These are phyloP conservation scores for Alloascoidea hylecoeti DNA, from an alignment of 805 yeast species.

Conservation along the genomic window DNA sequence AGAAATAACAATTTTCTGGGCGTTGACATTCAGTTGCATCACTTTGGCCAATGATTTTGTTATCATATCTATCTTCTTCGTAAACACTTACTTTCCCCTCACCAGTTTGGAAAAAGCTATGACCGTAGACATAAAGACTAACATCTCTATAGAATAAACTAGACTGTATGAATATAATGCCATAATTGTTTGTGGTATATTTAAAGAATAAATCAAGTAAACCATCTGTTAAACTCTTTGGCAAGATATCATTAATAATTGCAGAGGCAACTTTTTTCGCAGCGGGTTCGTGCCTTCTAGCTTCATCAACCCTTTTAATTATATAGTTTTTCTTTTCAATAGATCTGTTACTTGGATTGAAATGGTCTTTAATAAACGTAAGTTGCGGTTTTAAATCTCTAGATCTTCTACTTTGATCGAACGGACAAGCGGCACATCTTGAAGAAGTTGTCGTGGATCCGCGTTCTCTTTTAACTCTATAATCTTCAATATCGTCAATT, in stretches of 20 bases:
- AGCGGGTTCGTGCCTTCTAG: background rate
- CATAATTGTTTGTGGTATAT: background rate
- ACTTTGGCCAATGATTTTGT: too few species aligned
- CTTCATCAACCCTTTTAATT: background rate
- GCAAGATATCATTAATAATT: background rate
- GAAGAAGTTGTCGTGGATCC: background rate
- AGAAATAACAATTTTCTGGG: background rate
- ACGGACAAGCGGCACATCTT: background rate
- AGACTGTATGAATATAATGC: background rate
- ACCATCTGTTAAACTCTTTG: background rate
- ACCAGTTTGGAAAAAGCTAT: conserved; percentile 1
- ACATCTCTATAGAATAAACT: background rate
- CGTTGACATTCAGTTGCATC: background rate
- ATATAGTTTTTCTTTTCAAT: background rate
- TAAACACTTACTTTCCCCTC: background rate
- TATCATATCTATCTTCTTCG: too few species aligned
- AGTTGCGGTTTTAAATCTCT: background rate
- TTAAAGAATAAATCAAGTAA: background rate
- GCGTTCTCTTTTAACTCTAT: background rate
- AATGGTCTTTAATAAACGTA: background rate
- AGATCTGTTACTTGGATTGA: background rate
- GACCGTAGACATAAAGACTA: conserved; percentile 1
- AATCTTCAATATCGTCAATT: background rate
- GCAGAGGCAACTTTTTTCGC: conserved; percentile 1
- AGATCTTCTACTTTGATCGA: background rate